These are phyloP conservation scores for Gautieria morchelliformis DNA, from an alignment of 768 basidiomycete species.

Conservation along the genomic window DNA sequence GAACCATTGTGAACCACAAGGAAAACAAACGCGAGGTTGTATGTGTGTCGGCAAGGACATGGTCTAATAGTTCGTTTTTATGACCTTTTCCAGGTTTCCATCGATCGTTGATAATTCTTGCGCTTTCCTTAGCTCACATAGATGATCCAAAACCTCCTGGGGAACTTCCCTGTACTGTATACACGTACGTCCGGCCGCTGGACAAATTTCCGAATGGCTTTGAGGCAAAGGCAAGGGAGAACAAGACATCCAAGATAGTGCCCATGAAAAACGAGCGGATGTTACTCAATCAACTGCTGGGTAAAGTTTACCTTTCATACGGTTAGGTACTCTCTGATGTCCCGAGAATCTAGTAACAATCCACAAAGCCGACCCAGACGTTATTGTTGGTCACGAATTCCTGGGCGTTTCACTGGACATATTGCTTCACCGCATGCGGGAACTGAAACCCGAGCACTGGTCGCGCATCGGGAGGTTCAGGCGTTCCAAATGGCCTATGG, in stretches of 20 bases:
- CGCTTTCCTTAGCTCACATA: conserved; percentile 50
- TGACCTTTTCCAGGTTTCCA: neutral
- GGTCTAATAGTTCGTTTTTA: conserved; percentile 55
- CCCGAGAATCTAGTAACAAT: conserved; percentile 44
- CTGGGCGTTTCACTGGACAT: conserved; percentile 84
- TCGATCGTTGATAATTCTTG: neutral
- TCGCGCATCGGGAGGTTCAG: conserved; percentile 88
- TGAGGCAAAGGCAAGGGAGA: conserved; percentile 55
- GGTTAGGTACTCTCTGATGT: neutral
- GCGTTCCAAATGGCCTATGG: conserved; percentile 69
- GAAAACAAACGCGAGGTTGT: conserved; percentile 94
- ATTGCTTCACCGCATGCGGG: conserved; percentile 81
- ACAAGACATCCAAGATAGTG: conserved; percentile 58
- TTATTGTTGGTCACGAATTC: conserved; percentile 93
- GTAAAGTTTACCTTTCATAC: conserved; percentile 28
- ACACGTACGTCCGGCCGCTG: conserved; percentile 85
- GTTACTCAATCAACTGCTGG: conserved; percentile 72
- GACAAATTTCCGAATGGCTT: conserved; percentile 82
- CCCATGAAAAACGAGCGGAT: conserved; percentile 76
- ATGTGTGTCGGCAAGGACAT: conserved; percentile 73
- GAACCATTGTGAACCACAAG: conserved; percentile 88
- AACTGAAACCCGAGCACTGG: conserved; percentile 89
- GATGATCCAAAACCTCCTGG: conserved; percentile 92
- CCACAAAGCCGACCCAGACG: conserved; percentile 84
- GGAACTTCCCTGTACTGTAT: conserved; percentile 67